Evolutionary conservation across 148 eudicot species (phyloP).

Genomic region (Rhododendron henanense): DNA sequence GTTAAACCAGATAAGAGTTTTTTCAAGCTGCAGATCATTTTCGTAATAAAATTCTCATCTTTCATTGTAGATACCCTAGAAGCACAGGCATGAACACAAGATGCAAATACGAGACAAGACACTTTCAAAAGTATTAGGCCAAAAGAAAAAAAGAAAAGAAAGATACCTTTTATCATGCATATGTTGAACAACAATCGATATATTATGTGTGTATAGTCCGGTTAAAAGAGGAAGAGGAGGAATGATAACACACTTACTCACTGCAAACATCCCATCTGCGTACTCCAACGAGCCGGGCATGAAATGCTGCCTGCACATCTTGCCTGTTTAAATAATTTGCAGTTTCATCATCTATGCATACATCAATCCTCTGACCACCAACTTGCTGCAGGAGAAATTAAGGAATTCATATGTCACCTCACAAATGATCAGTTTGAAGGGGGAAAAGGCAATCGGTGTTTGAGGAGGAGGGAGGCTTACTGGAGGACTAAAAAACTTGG

Average conservation of each 20-base stretch:
- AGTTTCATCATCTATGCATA: constrained; percentile 89
- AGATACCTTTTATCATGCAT: not conserved
- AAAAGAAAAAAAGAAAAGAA: not conserved
- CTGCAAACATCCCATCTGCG: constrained; percentile 77
- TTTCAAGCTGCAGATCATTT: not conserved
- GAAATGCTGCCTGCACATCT: constrained; percentile 76
- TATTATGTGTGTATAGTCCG: not conserved
- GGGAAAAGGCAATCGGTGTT: not conserved
- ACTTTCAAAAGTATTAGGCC: not conserved
- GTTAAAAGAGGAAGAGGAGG: not conserved
- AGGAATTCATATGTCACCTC: no score
- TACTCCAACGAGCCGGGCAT: constrained; percentile 85
- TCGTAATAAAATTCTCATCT: not conserved
- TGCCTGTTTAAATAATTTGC: constrained; percentile 71
- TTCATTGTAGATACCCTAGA: not conserved
- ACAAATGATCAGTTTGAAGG: not conserved
- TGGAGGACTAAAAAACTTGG: constrained; percentile 73
- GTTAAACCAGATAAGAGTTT: not conserved
- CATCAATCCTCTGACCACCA: constrained; percentile 66
- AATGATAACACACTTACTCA: constrained; percentile 37
- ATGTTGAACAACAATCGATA: not conserved
- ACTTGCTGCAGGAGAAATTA: constrained; percentile 36
- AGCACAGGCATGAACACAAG: not conserved
- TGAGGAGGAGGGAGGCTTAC: constrained; percentile 22
- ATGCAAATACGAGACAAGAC: not conserved